Evolutionary conservation across 2,329 filamentous ascomycete species (phyloP).

Genomic region (Penicillium sp.): DNA sequence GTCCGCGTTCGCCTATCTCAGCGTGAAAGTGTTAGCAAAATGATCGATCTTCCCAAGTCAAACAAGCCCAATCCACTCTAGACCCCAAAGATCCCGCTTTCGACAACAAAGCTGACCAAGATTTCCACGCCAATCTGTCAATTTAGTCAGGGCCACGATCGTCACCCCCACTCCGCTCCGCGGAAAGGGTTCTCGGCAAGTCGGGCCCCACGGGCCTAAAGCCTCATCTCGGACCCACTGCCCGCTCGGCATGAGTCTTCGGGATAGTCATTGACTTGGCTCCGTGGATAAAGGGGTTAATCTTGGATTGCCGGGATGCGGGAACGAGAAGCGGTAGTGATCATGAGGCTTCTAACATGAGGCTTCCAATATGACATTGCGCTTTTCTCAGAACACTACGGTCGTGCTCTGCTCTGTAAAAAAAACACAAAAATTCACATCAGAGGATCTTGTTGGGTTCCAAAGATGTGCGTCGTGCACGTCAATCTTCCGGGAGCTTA

Average conservation of each 20-base stretch:
- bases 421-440: no score
- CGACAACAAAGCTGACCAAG: no score
- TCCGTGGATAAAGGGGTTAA: constrained; percentile 11
- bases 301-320: constrained; percentile 1
- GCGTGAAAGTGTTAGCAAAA: not conserved
- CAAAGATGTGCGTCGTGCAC: no score
- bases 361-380: no score
- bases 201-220: constrained; percentile 1
- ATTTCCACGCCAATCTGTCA: not conserved
- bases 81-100: not conserved
- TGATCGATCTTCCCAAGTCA: not conserved
- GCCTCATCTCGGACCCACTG: not conserved
- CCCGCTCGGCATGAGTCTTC: constrained; percentile 12
- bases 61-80: not conserved
- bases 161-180: constrained; percentile 1
- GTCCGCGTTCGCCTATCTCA: not conserved
- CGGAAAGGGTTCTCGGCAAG: constrained; percentile 18
- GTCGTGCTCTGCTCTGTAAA: no score
- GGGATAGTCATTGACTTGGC: constrained; percentile 5
- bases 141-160: not conserved
- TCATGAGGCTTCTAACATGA: no score
- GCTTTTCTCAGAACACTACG: no score
- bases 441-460: no score
- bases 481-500: no score
- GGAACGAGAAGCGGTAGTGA: not conserved